Evolutionary conservation across 768 basidiomycete genomes (phyloP).

Genomic region (Mrakia gelida): DNA sequence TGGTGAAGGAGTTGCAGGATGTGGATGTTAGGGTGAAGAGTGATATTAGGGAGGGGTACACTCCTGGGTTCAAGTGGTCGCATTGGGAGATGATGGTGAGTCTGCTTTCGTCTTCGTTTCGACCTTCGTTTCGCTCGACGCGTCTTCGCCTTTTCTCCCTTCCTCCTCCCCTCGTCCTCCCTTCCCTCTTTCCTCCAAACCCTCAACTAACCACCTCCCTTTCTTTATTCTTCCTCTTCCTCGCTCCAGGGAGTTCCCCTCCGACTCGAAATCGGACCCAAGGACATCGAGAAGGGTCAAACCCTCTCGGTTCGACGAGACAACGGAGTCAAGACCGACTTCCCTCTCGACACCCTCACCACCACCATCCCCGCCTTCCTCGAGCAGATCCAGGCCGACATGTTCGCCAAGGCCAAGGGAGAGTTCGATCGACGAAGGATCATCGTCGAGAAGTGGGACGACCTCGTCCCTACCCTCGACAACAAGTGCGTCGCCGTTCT

Average conservation of each 20-base stretch:
- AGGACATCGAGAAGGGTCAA: constrained; percentile 69
- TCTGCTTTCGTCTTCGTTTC: not conserved
- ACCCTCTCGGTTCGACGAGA: constrained; percentile 79
- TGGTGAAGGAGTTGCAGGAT: constrained; percentile 68
- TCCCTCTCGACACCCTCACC: constrained; percentile 53
- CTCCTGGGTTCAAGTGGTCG: constrained; percentile 98
- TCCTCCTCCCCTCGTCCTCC: too few species aligned
- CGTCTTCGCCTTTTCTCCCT: not conserved
- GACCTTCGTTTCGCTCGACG: not conserved
- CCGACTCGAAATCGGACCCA: constrained; percentile 93
- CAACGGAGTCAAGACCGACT: constrained; percentile 58
- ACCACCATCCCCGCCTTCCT: constrained; percentile 61
- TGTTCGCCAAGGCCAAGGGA: constrained; percentile 74
- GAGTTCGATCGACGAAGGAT: constrained; percentile 67
- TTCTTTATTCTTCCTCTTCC: not conserved
- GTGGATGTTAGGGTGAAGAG: constrained; percentile 77
- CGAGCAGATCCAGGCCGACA: constrained; percentile 79
- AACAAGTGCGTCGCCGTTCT: constrained; percentile 78
- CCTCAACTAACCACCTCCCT: too few species aligned
- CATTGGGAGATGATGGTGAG: constrained; percentile 95
- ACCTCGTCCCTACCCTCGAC: constrained; percentile 86
- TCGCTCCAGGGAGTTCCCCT: constrained; percentile 78
- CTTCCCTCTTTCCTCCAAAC: not conserved
- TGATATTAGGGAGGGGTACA: constrained; percentile 91
- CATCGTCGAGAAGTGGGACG: constrained; percentile 79